Evolutionary conservation across 768 basidiomycete genomes (phyloP), one percentile per base, ranked within the genome.

Genomic region (Leccinellum albellum): DNA sequence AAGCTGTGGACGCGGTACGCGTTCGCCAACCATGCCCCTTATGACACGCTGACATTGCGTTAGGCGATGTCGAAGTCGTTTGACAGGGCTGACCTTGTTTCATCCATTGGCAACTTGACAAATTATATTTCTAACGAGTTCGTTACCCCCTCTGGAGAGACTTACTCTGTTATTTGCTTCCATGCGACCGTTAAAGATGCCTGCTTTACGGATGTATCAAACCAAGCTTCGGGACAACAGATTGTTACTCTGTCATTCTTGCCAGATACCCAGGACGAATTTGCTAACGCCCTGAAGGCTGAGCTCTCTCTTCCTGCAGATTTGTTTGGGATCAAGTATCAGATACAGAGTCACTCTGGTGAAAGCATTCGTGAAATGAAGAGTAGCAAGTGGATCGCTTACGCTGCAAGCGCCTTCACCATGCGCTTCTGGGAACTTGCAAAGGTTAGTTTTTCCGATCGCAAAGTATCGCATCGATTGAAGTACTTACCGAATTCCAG

Each of bases 311-410:
- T 77, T 53, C 56, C 68, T 20, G 62, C 66, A 8, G 78, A 79
- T 59, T 73, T 70, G 31, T 63, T 68, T 10, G 77, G 76, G 12
- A 71, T 85, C 37, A 75, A 78, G 49, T 85, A 83, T 66, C 77
- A 79, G 49, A 73, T 82, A 26, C 83, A 85, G 57, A 72, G 67
- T 60, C 73, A 56, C 26, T 75, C 76, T 60, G 76, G 70, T 55
- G 80, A 65, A 64, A 74, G 82, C 10, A 84, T 91, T 50, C 82
- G 80, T 17, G 84, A 88, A 58, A 89, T 92, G 83, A 84, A 82
- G 70, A 88, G 85, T 55, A 83, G 88, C 40, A 88, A 85, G 57
- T 98, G 94, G 94, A 81, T 96, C 46, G 87, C 91, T 0, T 96
- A 97, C 63, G 95, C 96, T 2, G 81, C 82, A 8, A 78, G 86